Evolutionary conservation across 1,284 basidiomycete species (phyloP).

Genomic region (Tilletia caries): DNA sequence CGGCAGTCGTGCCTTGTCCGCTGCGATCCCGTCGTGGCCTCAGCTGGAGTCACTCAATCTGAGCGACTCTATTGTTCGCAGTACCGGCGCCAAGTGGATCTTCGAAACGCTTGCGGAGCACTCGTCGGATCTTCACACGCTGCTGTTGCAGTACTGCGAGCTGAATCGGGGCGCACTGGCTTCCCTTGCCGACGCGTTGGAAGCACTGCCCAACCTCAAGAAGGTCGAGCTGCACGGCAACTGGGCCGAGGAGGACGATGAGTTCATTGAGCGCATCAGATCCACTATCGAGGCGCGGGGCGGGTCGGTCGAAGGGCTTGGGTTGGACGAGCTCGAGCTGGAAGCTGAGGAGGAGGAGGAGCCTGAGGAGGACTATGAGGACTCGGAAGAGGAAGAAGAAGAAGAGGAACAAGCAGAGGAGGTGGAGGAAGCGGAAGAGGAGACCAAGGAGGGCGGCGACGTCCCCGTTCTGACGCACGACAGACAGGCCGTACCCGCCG

Average conservation of each 20-base stretch:
- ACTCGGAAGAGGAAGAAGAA: conserved; percentile 47
- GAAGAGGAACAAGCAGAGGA: conserved; percentile 19
- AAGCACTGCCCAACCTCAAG: conserved; percentile 22
- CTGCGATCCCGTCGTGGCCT: conserved; percentile 67
- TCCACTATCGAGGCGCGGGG: conserved; percentile 37
- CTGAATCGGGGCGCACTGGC: conserved; percentile 43
- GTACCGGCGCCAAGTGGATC: conserved; percentile 55
- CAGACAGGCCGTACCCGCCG: no score
- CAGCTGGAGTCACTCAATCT: conserved; percentile 75
- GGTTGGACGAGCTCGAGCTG: conserved; percentile 41
- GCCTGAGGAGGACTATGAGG: conserved; percentile 13
- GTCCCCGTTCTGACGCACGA: no score
- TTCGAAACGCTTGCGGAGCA: conserved; percentile 37
- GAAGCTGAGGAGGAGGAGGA: conserved; percentile 29
- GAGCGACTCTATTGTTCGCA: conserved; percentile 83
- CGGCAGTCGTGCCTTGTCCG: conserved; percentile 72
- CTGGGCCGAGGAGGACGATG: conserved; percentile 51
- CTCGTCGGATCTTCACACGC: conserved; percentile 26
- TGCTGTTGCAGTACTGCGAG: conserved; percentile 49
- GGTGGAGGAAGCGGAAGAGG: not conserved
- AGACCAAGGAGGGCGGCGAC: not conserved
- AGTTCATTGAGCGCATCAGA: conserved; percentile 33
- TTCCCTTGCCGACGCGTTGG: conserved; percentile 19
- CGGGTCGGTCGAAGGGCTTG: conserved; percentile 26
- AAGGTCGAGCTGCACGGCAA: conserved; percentile 52